These are phyloP conservation scores for Chytridium lagenaria DNA, from an alignment of 371 early-diverging fungal genomes.

Conservation along the genomic window DNA sequence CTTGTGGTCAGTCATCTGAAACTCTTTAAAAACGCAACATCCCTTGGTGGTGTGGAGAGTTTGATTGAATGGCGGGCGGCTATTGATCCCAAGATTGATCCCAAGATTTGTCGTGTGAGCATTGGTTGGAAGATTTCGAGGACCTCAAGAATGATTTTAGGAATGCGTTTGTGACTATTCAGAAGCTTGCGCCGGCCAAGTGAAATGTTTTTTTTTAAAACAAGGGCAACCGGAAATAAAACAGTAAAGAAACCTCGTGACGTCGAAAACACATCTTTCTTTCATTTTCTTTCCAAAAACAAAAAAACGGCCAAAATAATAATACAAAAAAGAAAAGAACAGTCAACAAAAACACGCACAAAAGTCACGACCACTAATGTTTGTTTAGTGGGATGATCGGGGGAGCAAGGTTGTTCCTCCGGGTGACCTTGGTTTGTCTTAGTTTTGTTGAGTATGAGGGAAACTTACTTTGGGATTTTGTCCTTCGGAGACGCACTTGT, in stretches of 20 bases:
- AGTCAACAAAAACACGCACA: too few relatives aligned
- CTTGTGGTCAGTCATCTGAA: constrained; percentile 31
- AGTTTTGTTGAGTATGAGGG: background rate
- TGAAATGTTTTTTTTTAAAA: too few relatives aligned
- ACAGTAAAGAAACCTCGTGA: background rate
- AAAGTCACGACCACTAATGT: too few relatives aligned
- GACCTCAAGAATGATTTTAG: constrained; percentile 65
- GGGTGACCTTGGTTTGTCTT: background rate
- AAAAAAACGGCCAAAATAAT: too few relatives aligned
- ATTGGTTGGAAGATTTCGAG: constrained; percentile 67
- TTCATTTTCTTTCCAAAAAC: too few relatives aligned
- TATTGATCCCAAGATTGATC: constrained; percentile 53
- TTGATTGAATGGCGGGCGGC: constrained; percentile 65
- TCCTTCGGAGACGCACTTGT: background rate
- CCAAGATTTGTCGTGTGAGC: constrained; percentile 62
- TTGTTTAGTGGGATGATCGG: background rate
- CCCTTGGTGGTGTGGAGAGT: constrained; percentile 71
- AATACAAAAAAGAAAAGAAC: too few relatives aligned
- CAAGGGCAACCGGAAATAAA: background rate
- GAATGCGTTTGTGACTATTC: constrained; percentile 25
- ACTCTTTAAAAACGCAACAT: constrained; percentile 57
- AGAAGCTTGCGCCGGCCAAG: background rate
- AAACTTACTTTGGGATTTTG: constrained; percentile 8
- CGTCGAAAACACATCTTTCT: too few relatives aligned
- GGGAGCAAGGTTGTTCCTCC: background rate